These are phyloP conservation scores for Vaucheria bursata DNA, from an alignment of 352 stramenopile genomes.

Conservation along the genomic window DNA sequence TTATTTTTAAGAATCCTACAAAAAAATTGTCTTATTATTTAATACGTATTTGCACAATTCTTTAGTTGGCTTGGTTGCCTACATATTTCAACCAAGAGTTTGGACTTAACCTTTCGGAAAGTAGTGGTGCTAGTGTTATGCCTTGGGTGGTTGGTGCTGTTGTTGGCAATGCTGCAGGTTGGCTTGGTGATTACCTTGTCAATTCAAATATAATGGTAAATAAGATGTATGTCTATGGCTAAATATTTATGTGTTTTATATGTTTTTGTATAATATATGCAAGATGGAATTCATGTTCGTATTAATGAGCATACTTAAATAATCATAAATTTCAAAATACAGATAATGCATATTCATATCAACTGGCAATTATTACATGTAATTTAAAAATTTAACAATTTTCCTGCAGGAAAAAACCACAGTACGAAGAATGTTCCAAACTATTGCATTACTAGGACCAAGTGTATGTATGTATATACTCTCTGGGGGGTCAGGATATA, in stretches of 20 bases:
- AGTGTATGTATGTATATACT: constrained; percentile 33
- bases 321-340: too few relatives aligned
- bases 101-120: constrained; percentile 20
- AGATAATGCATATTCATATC: too few relatives aligned
- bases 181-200: constrained; percentile 19
- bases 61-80: constrained; percentile 30
- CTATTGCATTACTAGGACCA: constrained; percentile 33
- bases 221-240: background rate
- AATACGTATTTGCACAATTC: background rate
- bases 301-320: too few relatives aligned
- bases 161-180: constrained; percentile 33
- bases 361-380: too few relatives aligned
- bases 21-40: too few relatives aligned
- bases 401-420: constrained; percentile 13
- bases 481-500: background rate
- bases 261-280: too few relatives aligned
- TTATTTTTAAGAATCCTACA: too few relatives aligned
- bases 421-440: constrained; percentile 40
- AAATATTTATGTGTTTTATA: background rate
- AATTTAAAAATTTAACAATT: too few relatives aligned
- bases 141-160: constrained; percentile 41
- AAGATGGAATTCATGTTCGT: too few relatives aligned
- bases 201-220: constrained; percentile 10
- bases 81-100: constrained; percentile 48
- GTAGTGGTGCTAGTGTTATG: constrained; percentile 36